Evolutionary conservation across 345 rosid species (phyloP).

Genomic region (Ricinus communis): DNA sequence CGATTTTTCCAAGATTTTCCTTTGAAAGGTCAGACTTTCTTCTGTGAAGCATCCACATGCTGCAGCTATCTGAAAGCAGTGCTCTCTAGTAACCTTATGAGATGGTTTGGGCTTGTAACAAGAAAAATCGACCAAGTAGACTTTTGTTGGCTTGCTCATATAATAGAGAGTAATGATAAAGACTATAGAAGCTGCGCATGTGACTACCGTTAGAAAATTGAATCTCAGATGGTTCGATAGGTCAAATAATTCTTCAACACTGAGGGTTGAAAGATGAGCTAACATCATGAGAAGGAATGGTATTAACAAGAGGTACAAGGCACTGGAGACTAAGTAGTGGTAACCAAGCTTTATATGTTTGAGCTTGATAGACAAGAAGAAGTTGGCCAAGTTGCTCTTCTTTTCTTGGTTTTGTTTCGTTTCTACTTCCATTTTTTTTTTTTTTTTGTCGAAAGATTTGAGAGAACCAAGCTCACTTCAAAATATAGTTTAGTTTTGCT

Average conservation of each 20-base stretch:
- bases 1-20: constrained; percentile 21
- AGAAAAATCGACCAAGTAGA: constrained; percentile 24
- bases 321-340: constrained; percentile 31
- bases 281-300: neutral
- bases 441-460: no score
- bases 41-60: constrained; percentile 1
- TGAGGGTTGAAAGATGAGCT: constrained; percentile 1
- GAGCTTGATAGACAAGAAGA: constrained; percentile 30
- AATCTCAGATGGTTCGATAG: neutral
- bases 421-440: constrained; percentile 9
- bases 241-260: neutral
- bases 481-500: neutral
- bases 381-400: constrained; percentile 23
- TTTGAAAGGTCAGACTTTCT: constrained; percentile 15
- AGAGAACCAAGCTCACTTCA: no score
- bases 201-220: neutral
- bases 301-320: constrained; percentile 14
- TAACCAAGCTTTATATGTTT: constrained; percentile 43
- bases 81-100: constrained; percentile 3
- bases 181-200: neutral
- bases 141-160: constrained; percentile 6
- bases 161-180: neutral
- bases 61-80: neutral
- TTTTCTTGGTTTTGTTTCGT: constrained; percentile 3
- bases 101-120: constrained; percentile 23